A percentile compares a stretch with the other conserved stretches of the same genome.
phyloP scores from a whole-genome alignment of 352 stramenopile genomes.

The Pythium phragmitis region DNA sequence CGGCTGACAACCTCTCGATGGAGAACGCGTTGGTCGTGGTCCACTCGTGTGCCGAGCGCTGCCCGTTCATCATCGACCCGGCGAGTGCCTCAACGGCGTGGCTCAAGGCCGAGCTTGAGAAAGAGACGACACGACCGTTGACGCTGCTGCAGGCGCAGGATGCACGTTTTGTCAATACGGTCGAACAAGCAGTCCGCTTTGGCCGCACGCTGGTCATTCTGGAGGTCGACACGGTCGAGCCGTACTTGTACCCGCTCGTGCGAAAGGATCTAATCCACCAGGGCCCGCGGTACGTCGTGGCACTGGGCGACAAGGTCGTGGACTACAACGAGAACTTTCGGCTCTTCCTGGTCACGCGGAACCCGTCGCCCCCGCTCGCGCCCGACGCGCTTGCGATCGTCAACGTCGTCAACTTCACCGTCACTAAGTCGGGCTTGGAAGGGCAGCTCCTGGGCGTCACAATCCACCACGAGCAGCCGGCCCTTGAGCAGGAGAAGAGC shows the following conservation, averaged over 20 bases:
- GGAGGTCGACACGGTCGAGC: slow-evolving; percentile 91
- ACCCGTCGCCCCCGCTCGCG: slow-evolving; percentile 83
- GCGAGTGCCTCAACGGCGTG: slow-evolving; percentile 86
- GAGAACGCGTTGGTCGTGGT: slow-evolving; percentile 93
- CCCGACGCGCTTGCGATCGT: slow-evolving; percentile 90
- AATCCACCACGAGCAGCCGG: slow-evolving; percentile 93
- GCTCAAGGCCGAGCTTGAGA: slow-evolving; percentile 88
- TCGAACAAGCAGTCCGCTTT: slow-evolving; percentile 95
- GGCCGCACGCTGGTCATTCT: slow-evolving; percentile 94
- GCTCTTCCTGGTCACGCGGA: slow-evolving; percentile 90
- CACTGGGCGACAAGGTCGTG: slow-evolving; percentile 90
- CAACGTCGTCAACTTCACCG: slow-evolving; percentile 95
- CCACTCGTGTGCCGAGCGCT: slow-evolving; percentile 66
- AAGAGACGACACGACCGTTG: slow-evolving; percentile 81
- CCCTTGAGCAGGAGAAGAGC: slow-evolving; percentile 92
- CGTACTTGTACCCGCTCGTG: slow-evolving; percentile 92
- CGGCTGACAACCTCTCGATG: slow-evolving; percentile 91
- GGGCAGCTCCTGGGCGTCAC: slow-evolving; percentile 92
- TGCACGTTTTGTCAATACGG: slow-evolving; percentile 85
- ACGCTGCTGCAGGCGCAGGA: slow-evolving; percentile 89
- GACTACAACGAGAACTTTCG: slow-evolving; percentile 96
- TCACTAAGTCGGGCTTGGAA: slow-evolving; percentile 92
- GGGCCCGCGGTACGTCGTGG: slow-evolving; percentile 89
- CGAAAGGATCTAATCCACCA: slow-evolving; percentile 90
- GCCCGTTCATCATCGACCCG: slow-evolving; percentile 95